Conservation (phyloP, 306 rosid genomes). For the Cucumis cinereus region DNA sequence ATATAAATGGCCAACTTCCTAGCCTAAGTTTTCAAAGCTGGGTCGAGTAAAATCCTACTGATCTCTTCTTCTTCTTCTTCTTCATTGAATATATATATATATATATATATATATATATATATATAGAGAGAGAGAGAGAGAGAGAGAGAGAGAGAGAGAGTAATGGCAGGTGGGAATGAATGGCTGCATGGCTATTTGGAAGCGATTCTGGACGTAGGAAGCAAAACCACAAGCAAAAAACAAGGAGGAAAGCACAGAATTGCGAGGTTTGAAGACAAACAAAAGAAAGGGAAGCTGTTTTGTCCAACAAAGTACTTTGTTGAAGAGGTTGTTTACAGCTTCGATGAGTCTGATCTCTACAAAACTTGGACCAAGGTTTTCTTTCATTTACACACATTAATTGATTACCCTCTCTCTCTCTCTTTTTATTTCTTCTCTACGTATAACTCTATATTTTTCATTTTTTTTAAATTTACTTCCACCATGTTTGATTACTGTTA, state of each 20-base stretch:
- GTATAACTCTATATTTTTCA: background rate
- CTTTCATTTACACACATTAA: background rate
- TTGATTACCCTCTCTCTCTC: background rate
- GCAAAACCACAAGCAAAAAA: slow-evolving; percentile 19
- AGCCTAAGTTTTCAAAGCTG: background rate
- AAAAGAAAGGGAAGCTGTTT: slow-evolving; percentile 31
- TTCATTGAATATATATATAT: no score
- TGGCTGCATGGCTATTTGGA: slow-evolving; percentile 72
- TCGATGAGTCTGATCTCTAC: slow-evolving; percentile 64
- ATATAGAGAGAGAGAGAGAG: background rate
- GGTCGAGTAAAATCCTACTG: background rate
- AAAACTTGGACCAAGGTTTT: slow-evolving; percentile 71
- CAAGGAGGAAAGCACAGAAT: slow-evolving; percentile 22
- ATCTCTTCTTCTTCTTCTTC: background rate
- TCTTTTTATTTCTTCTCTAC: background rate
- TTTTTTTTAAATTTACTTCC: background rate
- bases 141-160: slow-evolving; percentile 14
- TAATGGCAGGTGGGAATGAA: slow-evolving; percentile 30
- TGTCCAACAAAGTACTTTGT: slow-evolving; percentile 66
- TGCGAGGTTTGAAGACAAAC: slow-evolving; percentile 25
- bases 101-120: background rate
- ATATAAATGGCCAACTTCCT: background rate
- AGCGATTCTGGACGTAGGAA: slow-evolving; percentile 69
- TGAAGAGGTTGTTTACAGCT: slow-evolving; percentile 53
- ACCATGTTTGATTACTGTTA: background rate